Conservation (phyloP, 306 rosid species). For the Glycine latifolia region DNA sequence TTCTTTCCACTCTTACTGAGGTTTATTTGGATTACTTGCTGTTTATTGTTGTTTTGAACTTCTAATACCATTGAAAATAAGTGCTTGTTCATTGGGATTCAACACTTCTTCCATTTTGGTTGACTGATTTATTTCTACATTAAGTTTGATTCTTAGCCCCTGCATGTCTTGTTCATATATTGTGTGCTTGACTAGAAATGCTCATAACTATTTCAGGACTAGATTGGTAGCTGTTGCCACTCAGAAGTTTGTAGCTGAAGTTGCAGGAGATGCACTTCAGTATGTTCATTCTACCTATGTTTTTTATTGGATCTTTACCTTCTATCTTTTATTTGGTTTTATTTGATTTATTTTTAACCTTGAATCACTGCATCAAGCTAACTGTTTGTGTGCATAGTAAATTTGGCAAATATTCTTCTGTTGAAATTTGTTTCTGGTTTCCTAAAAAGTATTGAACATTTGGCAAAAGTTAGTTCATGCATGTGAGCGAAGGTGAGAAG, state of each 20-base stretch:
- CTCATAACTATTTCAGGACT: slow-evolving; percentile 56
- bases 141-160: slow-evolving; percentile 1
- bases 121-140: slow-evolving; percentile 19
- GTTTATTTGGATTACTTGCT: not conserved
- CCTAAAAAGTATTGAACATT: slow-evolving; percentile 9
- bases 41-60: not conserved
- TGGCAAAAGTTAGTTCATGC: slow-evolving; percentile 12
- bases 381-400: not conserved
- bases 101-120: slow-evolving; percentile 34
- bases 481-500: not conserved
- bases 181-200: slow-evolving; percentile 26
- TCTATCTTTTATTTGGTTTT: not conserved
- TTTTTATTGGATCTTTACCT: slow-evolving; percentile 14
- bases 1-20: not conserved
- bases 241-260: slow-evolving; percentile 89
- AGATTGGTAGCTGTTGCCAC: slow-evolving; percentile 88
- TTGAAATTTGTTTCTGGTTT: not conserved
- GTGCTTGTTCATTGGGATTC: not conserved
- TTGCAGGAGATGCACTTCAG: slow-evolving; percentile 80
- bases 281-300: slow-evolving; percentile 47
- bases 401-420: not conserved
- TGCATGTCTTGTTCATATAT: slow-evolving; percentile 5
- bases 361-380: slow-evolving; percentile 1
- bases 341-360: not conserved
- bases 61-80: not conserved